Conservation (phyloP, 345 rosid genomes). For the Clarkia xantiana region DNA sequence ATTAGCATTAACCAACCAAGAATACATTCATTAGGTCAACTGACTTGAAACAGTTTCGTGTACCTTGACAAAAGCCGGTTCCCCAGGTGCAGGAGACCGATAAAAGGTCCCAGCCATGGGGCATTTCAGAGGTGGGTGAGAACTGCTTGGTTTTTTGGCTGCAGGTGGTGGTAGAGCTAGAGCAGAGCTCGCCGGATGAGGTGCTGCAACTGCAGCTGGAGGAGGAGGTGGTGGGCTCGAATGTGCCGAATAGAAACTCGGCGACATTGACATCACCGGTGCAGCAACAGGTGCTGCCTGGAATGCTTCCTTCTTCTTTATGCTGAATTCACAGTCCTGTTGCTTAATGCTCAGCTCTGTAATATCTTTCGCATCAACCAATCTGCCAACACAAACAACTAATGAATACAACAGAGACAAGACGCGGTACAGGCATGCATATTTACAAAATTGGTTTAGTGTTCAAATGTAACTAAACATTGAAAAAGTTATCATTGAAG, state of each 20-base stretch:
- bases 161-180: slow-evolving; percentile 23
- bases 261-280: slow-evolving; percentile 38
- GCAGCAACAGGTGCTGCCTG: slow-evolving; percentile 43
- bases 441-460: no score
- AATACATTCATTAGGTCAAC: neutral
- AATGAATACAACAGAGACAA: no score
- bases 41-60: neutral
- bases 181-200: slow-evolving; percentile 26
- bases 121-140: slow-evolving; percentile 58
- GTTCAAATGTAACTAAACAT: no score
- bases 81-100: slow-evolving; percentile 63
- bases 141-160: slow-evolving; percentile 37
- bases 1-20: neutral
- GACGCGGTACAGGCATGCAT: no score
- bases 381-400: slow-evolving; percentile 28
- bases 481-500: no score
- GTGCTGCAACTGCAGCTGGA: slow-evolving; percentile 20
- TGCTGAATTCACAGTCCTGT: slow-evolving; percentile 58
- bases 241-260: slow-evolving; percentile 29
- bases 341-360: slow-evolving; percentile 81
- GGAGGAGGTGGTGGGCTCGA: slow-evolving; percentile 28
- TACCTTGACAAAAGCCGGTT: slow-evolving; percentile 76
- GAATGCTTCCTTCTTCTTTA: slow-evolving; percentile 83
- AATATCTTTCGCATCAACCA: slow-evolving; percentile 83
- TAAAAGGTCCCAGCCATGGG: slow-evolving; percentile 95